These are phyloP conservation scores for Hymenotorrendiella dingleyae DNA, from an alignment of 2,329 filamentous ascomycete species.

Conservation along the genomic window DNA sequence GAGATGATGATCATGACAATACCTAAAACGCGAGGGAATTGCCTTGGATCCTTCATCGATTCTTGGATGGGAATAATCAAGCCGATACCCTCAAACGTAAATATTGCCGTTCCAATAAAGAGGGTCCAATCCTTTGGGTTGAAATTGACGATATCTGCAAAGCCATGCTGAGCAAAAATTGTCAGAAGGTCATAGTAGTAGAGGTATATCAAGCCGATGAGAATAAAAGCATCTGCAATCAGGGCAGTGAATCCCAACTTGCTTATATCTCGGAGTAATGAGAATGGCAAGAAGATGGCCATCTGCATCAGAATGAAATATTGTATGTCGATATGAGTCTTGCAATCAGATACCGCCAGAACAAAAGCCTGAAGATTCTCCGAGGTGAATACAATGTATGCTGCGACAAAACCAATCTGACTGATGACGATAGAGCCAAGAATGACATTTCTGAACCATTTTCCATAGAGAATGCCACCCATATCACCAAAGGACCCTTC, in stretches of 20 bases:
- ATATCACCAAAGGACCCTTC: conserved; percentile 98
- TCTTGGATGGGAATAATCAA: conserved; percentile 98
- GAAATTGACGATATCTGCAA: conserved; percentile 85
- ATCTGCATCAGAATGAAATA: conserved; percentile 92
- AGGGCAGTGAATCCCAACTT: conserved; percentile 94
- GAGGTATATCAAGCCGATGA: conserved; percentile 85
- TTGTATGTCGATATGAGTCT: conserved; percentile 77
- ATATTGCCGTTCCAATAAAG: conserved; percentile 98
- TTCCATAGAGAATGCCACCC: conserved; percentile 84
- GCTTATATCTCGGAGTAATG: conserved; percentile 90
- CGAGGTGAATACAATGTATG: conserved; percentile 95
- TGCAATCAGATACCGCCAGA: conserved; percentile 82
- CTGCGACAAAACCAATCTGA: conserved; percentile 89
- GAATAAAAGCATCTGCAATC: conserved; percentile 88
- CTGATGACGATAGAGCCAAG: conserved; percentile 89
- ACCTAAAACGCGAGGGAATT: conserved; percentile 84
- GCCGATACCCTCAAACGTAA: conserved; percentile 96
- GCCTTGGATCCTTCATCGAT: conserved; percentile 85
- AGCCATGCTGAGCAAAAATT: conserved; percentile 62
- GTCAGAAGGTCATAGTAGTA: conserved; percentile 94
- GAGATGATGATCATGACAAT: conserved; percentile 95
- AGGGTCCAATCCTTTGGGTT: conserved; percentile 91
- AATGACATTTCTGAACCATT: conserved; percentile 83
- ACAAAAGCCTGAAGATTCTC: conserved; percentile 95
- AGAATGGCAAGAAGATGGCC: conserved; percentile 90